Evolutionary conservation across 306 rosid species (phyloP), one percentile per base, ranked within the genome.

Genomic region (Quercus cerris): DNA sequence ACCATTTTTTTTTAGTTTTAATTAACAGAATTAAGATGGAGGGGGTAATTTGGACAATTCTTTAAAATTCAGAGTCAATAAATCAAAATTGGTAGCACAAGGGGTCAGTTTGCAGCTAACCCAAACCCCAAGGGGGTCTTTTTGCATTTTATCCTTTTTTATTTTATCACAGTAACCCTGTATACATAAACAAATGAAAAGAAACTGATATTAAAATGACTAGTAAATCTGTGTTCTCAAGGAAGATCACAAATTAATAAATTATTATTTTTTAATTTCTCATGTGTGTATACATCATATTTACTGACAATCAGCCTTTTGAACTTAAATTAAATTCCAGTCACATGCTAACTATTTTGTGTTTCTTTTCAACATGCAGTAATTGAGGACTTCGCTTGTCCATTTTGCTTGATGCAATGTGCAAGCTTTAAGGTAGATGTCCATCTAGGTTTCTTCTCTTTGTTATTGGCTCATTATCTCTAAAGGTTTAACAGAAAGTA

Each of bases 371-470:
- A 33, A 77, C 78, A 75, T 89, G 83, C 91, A 95, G 99, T 93
- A 73, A 93, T 98, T 9, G 99, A 95, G 81, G 93, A 88, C 84
- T 93, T 91, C 84, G 74, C 94, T 78, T 95, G 99, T 75, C 97
- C 99, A 25, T 93, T 95, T 92, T 95, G 99, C 86, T 81, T 90
- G 89, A 90, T 91, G 94, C 92, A 82, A 79, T 93, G 99, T 72
- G 93, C 92, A 58, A 91, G 91, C 92, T 93, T 88, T 89, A 93
- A 93, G 99, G 99, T 93, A 85, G 69, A 63, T 69, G 61, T 67
- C 72, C 72, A 33, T 54, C 51, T 51, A 55, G 78, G 58, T 68
- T 81, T 73, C 35, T 77, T 71, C 30, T 72, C 31, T 30, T 72
- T 74, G 51, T 73, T 5, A 2, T 75, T 83, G 25, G 6, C 68